These are phyloP conservation scores for Yarrowia keelungensis DNA, from an alignment of 805 yeast species.

Conservation along the genomic window DNA sequence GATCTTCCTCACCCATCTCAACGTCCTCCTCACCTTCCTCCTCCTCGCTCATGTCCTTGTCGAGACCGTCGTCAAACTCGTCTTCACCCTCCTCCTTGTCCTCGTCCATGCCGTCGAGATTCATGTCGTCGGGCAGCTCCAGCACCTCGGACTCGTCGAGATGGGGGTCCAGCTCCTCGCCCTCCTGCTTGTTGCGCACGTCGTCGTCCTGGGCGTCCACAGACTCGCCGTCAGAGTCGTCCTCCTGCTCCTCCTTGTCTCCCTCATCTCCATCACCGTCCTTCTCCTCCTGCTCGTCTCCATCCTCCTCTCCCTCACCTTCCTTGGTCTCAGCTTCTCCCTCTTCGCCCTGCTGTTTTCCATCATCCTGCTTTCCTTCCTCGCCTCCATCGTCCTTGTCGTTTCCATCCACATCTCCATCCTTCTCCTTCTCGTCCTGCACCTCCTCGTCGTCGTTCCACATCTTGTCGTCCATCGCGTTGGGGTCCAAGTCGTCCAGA, in stretches of 20 bases:
- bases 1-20: slow-evolving; percentile 43
- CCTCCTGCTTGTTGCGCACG: slow-evolving; percentile 79
- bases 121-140: slow-evolving; percentile 91
- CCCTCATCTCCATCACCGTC: slow-evolving; percentile 54
- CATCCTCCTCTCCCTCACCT: slow-evolving; percentile 49
- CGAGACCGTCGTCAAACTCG: slow-evolving; percentile 45
- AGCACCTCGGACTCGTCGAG: slow-evolving; percentile 86
- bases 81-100: slow-evolving; percentile 58
- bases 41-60: slow-evolving; percentile 47
- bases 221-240: slow-evolving; percentile 56
- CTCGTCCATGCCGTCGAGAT: slow-evolving; percentile 81
- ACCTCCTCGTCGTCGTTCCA: slow-evolving; percentile 93
- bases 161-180: slow-evolving; percentile 71
- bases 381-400: slow-evolving; percentile 53
- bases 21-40: slow-evolving; percentile 43
- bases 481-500: slow-evolving; percentile 88
- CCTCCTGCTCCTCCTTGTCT: slow-evolving; percentile 56
- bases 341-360: slow-evolving; percentile 38
- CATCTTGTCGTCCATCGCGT: slow-evolving; percentile 95
- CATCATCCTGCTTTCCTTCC: slow-evolving; percentile 45
- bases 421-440: slow-evolving; percentile 79
- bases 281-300: slow-evolving; percentile 50
- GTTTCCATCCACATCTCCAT: slow-evolving; percentile 61
- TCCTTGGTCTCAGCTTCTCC: slow-evolving; percentile 46
- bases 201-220: slow-evolving; percentile 60